A percentile compares a stretch with the other conserved stretches of the same genome.
phyloP scores from a whole-genome alignment of 768 basidiomycete species.

The Gloeostereum incarnatum region DNA sequence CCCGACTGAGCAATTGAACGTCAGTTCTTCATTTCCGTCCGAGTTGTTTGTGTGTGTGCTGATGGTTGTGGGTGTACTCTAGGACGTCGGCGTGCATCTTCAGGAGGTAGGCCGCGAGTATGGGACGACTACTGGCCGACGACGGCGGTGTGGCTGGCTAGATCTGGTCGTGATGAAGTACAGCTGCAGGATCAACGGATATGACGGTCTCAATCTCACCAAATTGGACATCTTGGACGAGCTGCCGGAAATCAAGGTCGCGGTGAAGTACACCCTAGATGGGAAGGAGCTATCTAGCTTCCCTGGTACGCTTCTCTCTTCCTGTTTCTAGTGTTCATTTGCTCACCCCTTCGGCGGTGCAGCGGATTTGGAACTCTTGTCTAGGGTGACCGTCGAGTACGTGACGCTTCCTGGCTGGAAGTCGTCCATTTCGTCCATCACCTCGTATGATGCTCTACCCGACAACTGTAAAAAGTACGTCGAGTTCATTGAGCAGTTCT shows the following conservation, averaged over 20 bases:
- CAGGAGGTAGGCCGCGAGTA: constrained; percentile 93
- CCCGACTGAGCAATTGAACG: constrained; percentile 91
- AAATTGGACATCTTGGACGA: constrained; percentile 91
- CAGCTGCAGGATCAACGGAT: constrained; percentile 92
- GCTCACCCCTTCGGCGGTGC: neutral
- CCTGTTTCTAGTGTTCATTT: neutral
- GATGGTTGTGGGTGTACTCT: constrained; percentile 4
- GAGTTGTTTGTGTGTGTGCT: neutral
- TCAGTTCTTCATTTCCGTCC: too few relatives aligned
- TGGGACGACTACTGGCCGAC: constrained; percentile 87
- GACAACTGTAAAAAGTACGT: constrained; percentile 81
- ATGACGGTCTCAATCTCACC: constrained; percentile 87
- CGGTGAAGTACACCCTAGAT: constrained; percentile 67
- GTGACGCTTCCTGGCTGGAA: constrained; percentile 91
- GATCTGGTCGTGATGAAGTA: constrained; percentile 93
- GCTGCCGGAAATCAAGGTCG: constrained; percentile 83
- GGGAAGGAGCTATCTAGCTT: constrained; percentile 76
- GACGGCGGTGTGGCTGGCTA: constrained; percentile 94
- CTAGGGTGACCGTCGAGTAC: constrained; percentile 76
- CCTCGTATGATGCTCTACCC: constrained; percentile 67
- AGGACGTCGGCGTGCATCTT: constrained; percentile 78
- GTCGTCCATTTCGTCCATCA: constrained; percentile 54
- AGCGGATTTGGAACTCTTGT: constrained; percentile 84
- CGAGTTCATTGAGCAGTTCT: constrained; percentile 71
- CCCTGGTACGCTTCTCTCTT: constrained; percentile 77